Evolutionary conservation across 1,284 basidiomycete genomes (phyloP).

Genomic region (Cryptococcus sp.): DNA sequence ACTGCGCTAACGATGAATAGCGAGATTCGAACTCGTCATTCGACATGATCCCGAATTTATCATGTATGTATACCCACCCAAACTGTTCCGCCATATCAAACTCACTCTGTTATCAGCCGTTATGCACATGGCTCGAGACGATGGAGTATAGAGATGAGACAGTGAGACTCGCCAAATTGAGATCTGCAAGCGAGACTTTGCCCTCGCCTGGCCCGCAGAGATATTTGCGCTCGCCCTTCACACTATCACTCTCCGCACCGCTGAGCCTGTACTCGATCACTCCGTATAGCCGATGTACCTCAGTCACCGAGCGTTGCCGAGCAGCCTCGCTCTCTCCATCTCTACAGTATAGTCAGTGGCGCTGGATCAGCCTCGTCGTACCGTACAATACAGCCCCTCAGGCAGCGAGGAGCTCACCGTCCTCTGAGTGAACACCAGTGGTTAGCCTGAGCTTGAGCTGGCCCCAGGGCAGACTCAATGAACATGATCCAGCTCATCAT

Average conservation of each 20-base stretch:
- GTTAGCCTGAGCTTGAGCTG: background rate
- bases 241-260: background rate
- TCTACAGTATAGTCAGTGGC: background rate
- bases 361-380: too few relatives aligned
- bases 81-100: background rate
- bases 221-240: background rate
- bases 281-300: background rate
- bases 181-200: background rate
- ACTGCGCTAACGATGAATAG: background rate
- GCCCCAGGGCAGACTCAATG: background rate
- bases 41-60: background rate
- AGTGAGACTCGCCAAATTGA: background rate
- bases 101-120: too few relatives aligned
- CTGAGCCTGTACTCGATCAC: background rate
- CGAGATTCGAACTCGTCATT: background rate
- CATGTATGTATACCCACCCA: background rate
- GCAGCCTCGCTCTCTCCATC: background rate
- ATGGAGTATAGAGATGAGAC: too few relatives aligned
- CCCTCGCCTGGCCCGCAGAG: background rate
- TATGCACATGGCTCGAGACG: background rate
- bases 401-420: background rate
- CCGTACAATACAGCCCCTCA: background rate
- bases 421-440: background rate
- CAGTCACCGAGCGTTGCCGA: background rate
- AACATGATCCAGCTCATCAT: constrained; percentile 1